A percentile compares a stretch with the other conserved stretches of the same genome.
These are phyloP conservation scores for Mikania micrantha DNA, from an alignment of 129 eudicot genomes.

Conservation along the genomic window DNA sequence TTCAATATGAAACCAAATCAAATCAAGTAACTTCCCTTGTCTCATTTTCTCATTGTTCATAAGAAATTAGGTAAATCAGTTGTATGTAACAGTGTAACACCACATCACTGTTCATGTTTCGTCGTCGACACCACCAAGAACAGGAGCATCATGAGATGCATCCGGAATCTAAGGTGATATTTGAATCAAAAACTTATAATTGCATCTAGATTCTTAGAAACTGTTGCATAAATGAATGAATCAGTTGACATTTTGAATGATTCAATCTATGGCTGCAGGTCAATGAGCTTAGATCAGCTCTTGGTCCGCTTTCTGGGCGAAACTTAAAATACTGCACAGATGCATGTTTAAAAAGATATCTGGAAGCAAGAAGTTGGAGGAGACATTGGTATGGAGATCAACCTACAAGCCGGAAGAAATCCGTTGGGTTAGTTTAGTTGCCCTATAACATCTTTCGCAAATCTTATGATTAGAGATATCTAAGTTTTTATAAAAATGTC, in stretches of 20 bases:
- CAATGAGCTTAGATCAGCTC: conserved; percentile 51
- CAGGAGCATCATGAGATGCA: conserved; percentile 42
- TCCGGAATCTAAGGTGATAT: conserved; percentile 45
- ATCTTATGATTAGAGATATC: too few relatives aligned
- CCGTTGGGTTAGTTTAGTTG: conserved; percentile 82
- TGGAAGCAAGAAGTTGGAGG: conserved; percentile 92
- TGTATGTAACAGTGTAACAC: too few relatives aligned
- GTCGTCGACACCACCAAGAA: conserved; percentile 33
- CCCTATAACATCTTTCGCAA: too few relatives aligned
- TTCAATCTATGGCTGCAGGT: conserved; percentile 33
- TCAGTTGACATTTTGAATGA: neutral
- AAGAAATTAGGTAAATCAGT: conserved; percentile 7
- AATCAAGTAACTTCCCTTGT: too few relatives aligned
- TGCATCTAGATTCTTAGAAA: neutral
- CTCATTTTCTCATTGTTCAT: too few relatives aligned
- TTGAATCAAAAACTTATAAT: neutral
- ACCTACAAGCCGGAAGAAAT: conserved; percentile 78
- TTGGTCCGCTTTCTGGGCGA: conserved; percentile 57
- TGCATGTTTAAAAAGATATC: conserved; percentile 67
- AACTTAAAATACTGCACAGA: conserved; percentile 46
- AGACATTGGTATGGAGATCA: conserved; percentile 66
- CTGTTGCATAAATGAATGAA: neutral
- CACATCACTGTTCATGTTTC: too few relatives aligned
- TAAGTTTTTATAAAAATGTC: too few relatives aligned
- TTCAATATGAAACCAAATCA: too few relatives aligned